Evolutionary conservation across 2,329 filamentous ascomycete species (phyloP), one percentile per base, ranked within the genome.

Genomic region (Claviceps purpurea): DNA sequence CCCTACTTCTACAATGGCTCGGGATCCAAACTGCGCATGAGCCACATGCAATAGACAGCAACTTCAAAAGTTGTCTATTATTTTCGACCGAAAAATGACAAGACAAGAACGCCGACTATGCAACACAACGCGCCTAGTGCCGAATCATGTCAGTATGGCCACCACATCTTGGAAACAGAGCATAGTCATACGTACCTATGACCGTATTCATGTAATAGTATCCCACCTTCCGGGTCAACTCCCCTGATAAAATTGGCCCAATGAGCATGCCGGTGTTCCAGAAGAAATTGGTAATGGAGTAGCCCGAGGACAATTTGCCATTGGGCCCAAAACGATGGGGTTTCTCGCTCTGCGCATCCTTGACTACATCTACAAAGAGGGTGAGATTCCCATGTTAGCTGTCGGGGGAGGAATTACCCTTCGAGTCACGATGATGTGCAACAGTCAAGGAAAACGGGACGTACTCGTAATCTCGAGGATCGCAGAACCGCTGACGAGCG

Each of bases 391-490:
- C 11, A 26, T 14, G 5, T 48, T 16, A 48, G 47, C 14, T 18
- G 1, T 39, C 30, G n/a, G 10, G n/a, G n/a, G 14, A n/a, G 18
- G 6, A 47, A 22, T 34, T 4, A 11, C 1, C 30, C 30, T 34
- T 30, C 1, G 3, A 34, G 10, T 4, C 30, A 34, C 0, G 30
- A 34, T 1, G 1, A 34, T 34, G 30, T 11, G 30, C 30, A 11
- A 34, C 10, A 34, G 30, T 18, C n/a, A 7, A 7, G 6, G 26
- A 11, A 34, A 46, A 0, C 40, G 40, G 5, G 5, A 41, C 47
- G 14, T 42, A 49, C 47, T 49, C 16, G 47, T 49, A 1, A 49
- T 49, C n/a, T 49, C 47, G 16, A 49, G 38, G 24, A 49, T 49
- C 13, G 22, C 47, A 6, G 47, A 42, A 4, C 47, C 47, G 26